phyloP scores from a whole-genome alignment of 2,329 filamentous ascomycete species.

The Ophiocordyceps polyrhachis-furcata region DNA sequence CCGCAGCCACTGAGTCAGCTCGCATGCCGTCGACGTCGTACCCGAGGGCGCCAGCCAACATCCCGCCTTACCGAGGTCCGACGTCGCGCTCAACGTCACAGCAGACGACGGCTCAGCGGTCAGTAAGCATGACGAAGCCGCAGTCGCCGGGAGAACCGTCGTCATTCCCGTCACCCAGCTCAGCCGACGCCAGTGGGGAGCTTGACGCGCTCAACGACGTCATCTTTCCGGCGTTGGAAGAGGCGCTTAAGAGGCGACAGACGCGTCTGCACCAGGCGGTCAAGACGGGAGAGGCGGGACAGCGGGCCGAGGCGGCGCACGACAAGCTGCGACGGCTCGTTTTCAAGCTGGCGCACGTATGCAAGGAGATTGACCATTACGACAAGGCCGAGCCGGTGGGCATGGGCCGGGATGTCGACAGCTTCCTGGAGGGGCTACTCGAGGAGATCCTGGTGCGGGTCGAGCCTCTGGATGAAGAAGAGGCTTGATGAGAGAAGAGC shows the following conservation, averaged over 20 bases:
- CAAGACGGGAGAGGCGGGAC: conserved; percentile 19
- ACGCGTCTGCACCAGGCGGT: conserved; percentile 37
- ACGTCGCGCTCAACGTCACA: conserved; percentile 12
- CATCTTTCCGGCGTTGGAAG: conserved; percentile 80
- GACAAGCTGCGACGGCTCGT: conserved; percentile 69
- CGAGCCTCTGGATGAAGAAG: conserved; percentile 68
- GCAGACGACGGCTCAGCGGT: conserved; percentile 9
- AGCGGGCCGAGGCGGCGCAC: conserved; percentile 54
- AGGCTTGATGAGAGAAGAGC: conserved; percentile 10
- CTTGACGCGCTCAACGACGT: conserved; percentile 80
- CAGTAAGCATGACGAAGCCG: conserved; percentile 9
- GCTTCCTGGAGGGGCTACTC: conserved; percentile 77
- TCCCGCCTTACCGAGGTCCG: conserved; percentile 32
- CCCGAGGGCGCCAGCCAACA: conserved; percentile 27
- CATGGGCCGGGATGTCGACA: conserved; percentile 80
- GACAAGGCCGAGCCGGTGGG: conserved; percentile 77
- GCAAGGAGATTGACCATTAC: conserved; percentile 76
- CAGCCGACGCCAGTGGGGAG: conserved; percentile 43
- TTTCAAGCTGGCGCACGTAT: conserved; percentile 63
- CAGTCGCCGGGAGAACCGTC: conserved; percentile 18
- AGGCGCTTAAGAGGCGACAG: conserved; percentile 67
- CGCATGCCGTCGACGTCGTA: conserved; percentile 10
- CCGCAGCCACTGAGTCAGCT: conserved; percentile 1
- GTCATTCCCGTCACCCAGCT: conserved; percentile 37
- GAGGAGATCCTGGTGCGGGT: conserved; percentile 89